A percentile compares a stretch with the other conserved stretches of the same genome.
phyloP scores from a whole-genome alignment of 2,329 filamentous ascomycete genomes.

The Venturia nashicola region DNA sequence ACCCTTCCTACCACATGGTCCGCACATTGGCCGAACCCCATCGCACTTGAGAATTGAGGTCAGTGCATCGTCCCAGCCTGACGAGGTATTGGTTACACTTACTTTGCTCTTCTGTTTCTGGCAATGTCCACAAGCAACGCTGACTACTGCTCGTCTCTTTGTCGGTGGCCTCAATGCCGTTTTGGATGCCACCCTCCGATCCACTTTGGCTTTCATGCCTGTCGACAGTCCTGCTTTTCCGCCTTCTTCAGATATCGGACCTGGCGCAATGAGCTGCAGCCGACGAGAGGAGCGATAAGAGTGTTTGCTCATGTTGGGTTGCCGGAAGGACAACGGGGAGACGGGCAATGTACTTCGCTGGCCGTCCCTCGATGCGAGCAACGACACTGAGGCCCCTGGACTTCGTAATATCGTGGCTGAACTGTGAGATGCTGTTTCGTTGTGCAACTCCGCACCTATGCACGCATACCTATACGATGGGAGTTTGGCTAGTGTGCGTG shows the following conservation, averaged over 20 bases:
- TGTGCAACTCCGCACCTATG: background rate
- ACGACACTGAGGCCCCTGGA: background rate
- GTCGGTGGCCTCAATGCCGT: background rate
- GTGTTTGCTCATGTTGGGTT: background rate
- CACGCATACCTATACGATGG: background rate
- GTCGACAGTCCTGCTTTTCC: background rate
- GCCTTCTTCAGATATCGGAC: background rate
- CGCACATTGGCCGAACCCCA: slow-evolving; percentile 12
- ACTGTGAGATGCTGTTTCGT: background rate
- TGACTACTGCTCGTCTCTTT: background rate
- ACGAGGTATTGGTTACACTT: background rate
- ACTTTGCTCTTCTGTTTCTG: slow-evolving; percentile 9
- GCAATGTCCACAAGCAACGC: slow-evolving; percentile 5
- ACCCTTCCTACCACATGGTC: slow-evolving; percentile 11
- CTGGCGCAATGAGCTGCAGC: background rate
- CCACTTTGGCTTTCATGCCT: background rate
- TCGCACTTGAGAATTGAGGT: slow-evolving; percentile 11
- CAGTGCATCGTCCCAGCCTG: background rate
- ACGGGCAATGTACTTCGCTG: background rate
- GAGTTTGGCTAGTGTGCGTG: background rate
- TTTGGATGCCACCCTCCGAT: background rate
- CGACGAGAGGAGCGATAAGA: background rate
- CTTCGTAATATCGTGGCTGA: background rate
- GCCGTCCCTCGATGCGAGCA: background rate
- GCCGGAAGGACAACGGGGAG: background rate